Conservation (phyloP, 2,329 filamentous ascomycete species). For the Ophiostoma perfectum region DNA sequence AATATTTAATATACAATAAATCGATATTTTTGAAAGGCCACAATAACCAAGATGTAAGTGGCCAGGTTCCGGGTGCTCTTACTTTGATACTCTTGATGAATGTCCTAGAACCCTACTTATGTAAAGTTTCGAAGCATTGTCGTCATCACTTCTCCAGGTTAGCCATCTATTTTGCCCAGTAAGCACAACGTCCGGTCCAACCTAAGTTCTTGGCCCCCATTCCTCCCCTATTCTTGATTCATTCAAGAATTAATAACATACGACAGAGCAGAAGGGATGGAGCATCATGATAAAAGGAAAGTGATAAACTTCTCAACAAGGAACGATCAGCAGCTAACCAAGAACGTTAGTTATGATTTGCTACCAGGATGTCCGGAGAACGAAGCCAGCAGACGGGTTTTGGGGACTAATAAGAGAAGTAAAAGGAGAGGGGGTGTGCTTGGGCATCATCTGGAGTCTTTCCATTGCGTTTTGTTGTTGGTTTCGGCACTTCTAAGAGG, state of each 20-base stretch:
- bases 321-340: neutral
- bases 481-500: neutral
- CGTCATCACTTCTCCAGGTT: neutral
- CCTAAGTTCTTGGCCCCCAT: neutral
- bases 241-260: too few relatives aligned
- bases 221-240: neutral
- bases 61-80: neutral
- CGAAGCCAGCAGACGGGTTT: neutral
- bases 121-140: neutral
- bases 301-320: neutral
- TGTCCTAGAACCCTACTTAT: neutral
- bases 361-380: neutral
- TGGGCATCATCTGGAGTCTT: neutral
- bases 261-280: too few relatives aligned
- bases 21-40: too few relatives aligned
- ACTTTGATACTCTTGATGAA: neutral
- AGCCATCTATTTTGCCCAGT: neutral
- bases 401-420: neutral
- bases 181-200: neutral
- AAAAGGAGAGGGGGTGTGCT: neutral
- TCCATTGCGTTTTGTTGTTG: neutral
- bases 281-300: neutral
- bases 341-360: neutral
- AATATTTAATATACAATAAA: neutral
- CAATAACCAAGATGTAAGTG: neutral